Base-by-base conservation (phyloP, 169 alveolate species). In the Plasmodium yoelii region DNA sequence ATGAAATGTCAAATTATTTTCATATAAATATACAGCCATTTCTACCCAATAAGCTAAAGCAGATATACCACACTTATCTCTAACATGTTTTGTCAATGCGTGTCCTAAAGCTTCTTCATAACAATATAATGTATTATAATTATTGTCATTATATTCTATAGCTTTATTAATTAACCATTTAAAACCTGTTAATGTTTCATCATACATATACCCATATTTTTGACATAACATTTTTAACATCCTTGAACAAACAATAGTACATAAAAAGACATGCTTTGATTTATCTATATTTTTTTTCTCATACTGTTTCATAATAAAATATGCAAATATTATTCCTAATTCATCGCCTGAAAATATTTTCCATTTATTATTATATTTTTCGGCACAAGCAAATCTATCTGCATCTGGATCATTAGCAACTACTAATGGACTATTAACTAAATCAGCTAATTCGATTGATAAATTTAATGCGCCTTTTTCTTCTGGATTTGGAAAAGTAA, bases 371-470 rank as follows among this genome's bases (percentile, higher is more conserved):
- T 91, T 64, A 87, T 12, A 87, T 59, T 93, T 80, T 75, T 96
- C 98, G 26, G 97, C 96, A 24, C 94, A 75, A 5, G 95, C 95
- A 34, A 96, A 90, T 56, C 97, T 87, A 63, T 95, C 97, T 19
- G 97, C 97, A 71, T 95, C 97, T 22, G 98, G 98, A 82, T 96
- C 98, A 88, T 94, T 96, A 39, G 96, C 96, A 24, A 96, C 88
- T 24, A 95, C 92, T 47, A 94, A 51, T 6, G 80, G 92, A 28
- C 94, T 77, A 22, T 87, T 95, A 46, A 56, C 73, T 18, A 39
- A 28, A n/a, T 92, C 95, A 8, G 96, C 97, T 44, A 75, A 42
- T 55, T 80, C 60, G 8, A 95, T 82, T 13, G 97, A 70, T 34
- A 93, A 77, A 68, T 93, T 88, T 19, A 96, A 87, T 1, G 97